Conservation (phyloP, 1,139 yeast genomes). For the Sugiyamaella japonica region DNA sequence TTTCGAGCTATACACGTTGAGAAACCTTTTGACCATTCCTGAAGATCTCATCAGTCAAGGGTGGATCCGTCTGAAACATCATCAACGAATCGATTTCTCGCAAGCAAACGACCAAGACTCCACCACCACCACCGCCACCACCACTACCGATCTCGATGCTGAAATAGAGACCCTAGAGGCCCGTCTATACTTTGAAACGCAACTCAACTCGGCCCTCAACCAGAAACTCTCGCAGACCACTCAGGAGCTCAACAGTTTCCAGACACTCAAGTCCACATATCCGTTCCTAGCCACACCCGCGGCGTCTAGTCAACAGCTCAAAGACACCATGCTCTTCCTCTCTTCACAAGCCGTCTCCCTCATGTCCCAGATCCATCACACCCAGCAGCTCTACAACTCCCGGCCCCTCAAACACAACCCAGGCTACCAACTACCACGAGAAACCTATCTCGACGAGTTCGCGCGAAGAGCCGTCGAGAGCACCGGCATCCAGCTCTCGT, state of each 20-base stretch:
- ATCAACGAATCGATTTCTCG: constrained; percentile 52
- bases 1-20: constrained; percentile 75
- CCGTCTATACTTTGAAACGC: constrained; percentile 49
- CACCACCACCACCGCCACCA: neutral
- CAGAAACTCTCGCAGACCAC: constrained; percentile 46
- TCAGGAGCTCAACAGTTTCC: constrained; percentile 43
- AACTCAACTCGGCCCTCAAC: constrained; percentile 47
- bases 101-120: constrained; percentile 18
- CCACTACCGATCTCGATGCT: constrained; percentile 26
- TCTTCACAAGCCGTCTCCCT: constrained; percentile 38
- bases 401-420: constrained; percentile 2
- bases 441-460: constrained; percentile 26
- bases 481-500: constrained; percentile 17
- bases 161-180: constrained; percentile 45
- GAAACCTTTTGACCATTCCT: constrained; percentile 77
- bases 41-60: constrained; percentile 65
- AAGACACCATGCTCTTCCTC: constrained; percentile 53
- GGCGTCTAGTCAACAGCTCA: constrained; percentile 33
- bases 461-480: constrained; percentile 25
- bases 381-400: constrained; percentile 6
- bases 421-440: constrained; percentile 18
- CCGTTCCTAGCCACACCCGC: constrained; percentile 48
- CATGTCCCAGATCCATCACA: constrained; percentile 20
- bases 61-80: constrained; percentile 67
- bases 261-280: constrained; percentile 41